Base-by-base conservation (phyloP, 345 rosid species). In the Pugionium cornutum region DNA sequence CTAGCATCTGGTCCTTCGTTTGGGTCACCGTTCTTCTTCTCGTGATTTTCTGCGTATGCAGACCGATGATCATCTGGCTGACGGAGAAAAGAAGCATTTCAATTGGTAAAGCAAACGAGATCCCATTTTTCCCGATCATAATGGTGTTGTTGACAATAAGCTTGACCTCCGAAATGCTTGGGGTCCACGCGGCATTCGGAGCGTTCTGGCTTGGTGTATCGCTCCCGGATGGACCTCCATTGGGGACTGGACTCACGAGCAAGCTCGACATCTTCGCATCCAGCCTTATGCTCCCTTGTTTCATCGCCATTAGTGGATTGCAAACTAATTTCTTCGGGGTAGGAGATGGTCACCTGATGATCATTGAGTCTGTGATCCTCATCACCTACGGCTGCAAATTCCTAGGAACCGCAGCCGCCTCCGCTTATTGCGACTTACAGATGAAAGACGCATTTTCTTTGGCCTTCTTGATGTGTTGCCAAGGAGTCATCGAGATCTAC, bases 201-300 rank as follows among this genome's bases (percentile, higher is more conserved):
- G 75, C 79, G 7, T 75, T 75, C 11, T 75, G 79, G 75, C 75
- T 75, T 0, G 76, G 79, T 4, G 62, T 75, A 5, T 65, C 79
- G 4, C 57, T 75, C 18, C 79, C 79, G 0, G 79, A 70, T 59
- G 79, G 79, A n/a, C 79, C 79, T 37, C 79, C 76, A 0, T 37
- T 75, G 3, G 79, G 79, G 6, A 62, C 79, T 0, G 79, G 63
- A 40, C 66, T 75, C 26, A 34, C 71, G 1, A 58, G 62, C 27
- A 75, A 75, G 67, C 78, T 75, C 2, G 78, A 75, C 2, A 40
- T 30, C 4, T 57, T 75, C 47, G 62, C 78, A 10, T 1, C 78
- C 1, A 52, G 46, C 37, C 31, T 69, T 45, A 6, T 53, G 67
- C 75, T 75, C 30, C 78, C 78, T 30, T 57, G 69, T 64, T 75